These are phyloP conservation scores for Mycosphaerelloides madeirae DNA, from an alignment of 2,329 filamentous ascomycete genomes.

Conservation along the genomic window DNA sequence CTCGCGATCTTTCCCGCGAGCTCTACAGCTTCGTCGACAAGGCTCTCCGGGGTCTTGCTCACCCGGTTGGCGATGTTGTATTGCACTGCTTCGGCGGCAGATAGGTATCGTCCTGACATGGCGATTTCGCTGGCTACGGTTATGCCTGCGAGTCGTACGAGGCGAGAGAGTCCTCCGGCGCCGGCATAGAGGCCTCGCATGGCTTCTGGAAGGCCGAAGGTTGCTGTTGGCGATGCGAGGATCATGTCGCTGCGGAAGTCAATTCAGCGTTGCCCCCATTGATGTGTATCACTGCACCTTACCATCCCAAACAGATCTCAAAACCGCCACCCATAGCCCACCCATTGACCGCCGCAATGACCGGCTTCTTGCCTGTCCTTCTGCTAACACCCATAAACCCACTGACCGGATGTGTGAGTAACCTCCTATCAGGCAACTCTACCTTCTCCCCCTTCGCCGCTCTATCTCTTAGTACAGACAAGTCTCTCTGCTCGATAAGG, in stretches of 20 bases:
- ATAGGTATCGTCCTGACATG: constrained; percentile 44
- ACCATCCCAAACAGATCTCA: constrained; percentile 52
- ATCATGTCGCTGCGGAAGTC: constrained; percentile 43
- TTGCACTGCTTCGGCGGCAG: constrained; percentile 42
- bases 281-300: neutral
- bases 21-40: constrained; percentile 36
- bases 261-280: neutral
- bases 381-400: constrained; percentile 55
- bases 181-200: constrained; percentile 52
- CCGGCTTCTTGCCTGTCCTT: constrained; percentile 55
- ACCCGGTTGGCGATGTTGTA: constrained; percentile 42
- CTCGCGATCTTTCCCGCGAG: constrained; percentile 35
- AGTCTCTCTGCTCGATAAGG: constrained; percentile 44
- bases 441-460: constrained; percentile 21
- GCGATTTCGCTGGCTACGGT: constrained; percentile 49
- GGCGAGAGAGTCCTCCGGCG: constrained; percentile 49
- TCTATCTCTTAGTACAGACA: constrained; percentile 20
- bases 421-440: constrained; percentile 19
- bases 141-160: constrained; percentile 47
- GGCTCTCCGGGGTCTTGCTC: constrained; percentile 30
- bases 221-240: constrained; percentile 48
- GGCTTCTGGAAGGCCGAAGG: constrained; percentile 52
- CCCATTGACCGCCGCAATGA: constrained; percentile 58
- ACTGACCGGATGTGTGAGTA: constrained; percentile 25
- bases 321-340: constrained; percentile 55